phyloP scores from a whole-genome alignment of 2,329 filamentous ascomycete species.

The Bipolaris victoriae region DNA sequence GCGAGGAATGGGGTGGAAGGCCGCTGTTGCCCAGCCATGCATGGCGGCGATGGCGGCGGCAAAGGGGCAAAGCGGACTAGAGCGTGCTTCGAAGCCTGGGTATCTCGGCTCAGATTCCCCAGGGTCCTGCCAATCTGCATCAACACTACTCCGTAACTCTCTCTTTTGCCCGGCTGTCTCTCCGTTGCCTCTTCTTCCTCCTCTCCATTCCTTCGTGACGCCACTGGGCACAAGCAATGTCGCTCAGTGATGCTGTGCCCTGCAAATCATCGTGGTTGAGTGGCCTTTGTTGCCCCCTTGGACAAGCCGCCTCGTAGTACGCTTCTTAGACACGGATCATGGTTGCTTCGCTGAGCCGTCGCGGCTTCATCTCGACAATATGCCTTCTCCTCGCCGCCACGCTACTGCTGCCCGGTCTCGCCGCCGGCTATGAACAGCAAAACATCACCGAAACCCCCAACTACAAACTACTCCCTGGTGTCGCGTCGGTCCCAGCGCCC shows the following conservation, averaged over 20 bases:
- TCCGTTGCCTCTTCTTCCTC: conserved; percentile 13
- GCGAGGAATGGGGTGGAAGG: conserved; percentile 13
- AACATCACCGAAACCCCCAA: conserved; percentile 30
- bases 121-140: conserved; percentile 37
- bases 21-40: neutral
- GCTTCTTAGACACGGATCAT: conserved; percentile 30
- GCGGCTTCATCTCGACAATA: conserved; percentile 22
- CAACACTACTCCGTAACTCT: conserved; percentile 19
- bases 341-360: conserved; percentile 26
- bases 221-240: conserved; percentile 29
- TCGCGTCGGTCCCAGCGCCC: conserved; percentile 37
- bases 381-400: conserved; percentile 21
- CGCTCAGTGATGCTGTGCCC: conserved; percentile 34
- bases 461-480: conserved; percentile 24
- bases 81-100: conserved; percentile 19
- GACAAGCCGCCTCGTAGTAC: conserved; percentile 14
- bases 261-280: conserved; percentile 31
- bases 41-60: conserved; percentile 12
- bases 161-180: conserved; percentile 17
- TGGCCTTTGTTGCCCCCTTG: conserved; percentile 23
- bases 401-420: conserved; percentile 28
- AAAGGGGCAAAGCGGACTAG: conserved; percentile 27
- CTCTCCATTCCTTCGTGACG: conserved; percentile 17
- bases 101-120: conserved; percentile 21
- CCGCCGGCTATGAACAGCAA: conserved; percentile 29